Conservation (phyloP, 768 basidiomycete genomes). For the Panellus pusillus region DNA sequence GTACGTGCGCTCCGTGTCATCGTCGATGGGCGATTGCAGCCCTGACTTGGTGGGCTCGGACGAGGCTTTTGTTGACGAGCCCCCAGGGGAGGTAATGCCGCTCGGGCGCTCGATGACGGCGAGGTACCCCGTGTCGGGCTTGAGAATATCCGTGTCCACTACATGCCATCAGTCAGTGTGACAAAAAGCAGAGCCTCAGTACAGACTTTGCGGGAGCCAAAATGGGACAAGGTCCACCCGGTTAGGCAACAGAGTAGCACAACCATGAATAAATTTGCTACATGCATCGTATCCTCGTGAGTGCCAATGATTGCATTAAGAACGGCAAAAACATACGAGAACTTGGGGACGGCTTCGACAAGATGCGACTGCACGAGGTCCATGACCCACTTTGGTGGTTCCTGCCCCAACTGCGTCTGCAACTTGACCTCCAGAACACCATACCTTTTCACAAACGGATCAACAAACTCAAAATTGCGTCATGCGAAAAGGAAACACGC, state of each 20-base stretch:
- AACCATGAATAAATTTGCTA: conserved; percentile 96
- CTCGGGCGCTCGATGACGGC: conserved; percentile 74
- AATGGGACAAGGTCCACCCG: conserved; percentile 96
- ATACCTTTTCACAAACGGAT: conserved; percentile 45
- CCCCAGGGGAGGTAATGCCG: conserved; percentile 29
- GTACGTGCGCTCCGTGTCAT: conserved; percentile 45
- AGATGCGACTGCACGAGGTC: conserved; percentile 95
- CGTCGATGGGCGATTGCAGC: conserved; percentile 41
- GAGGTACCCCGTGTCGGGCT: conserved; percentile 81
- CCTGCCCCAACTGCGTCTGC: conserved; percentile 93
- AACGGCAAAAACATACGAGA: conserved; percentile 55
- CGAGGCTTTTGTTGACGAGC: conserved; percentile 45
- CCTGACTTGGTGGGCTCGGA: conserved; percentile 46
- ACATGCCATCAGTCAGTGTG: not conserved
- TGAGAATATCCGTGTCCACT: conserved; percentile 96
- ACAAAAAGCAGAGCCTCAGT: not conserved
- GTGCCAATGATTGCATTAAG: not conserved
- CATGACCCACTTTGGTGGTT: conserved; percentile 94
- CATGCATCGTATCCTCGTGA: conserved; percentile 1
- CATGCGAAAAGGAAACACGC: conserved; percentile 17
- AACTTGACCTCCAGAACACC: conserved; percentile 97
- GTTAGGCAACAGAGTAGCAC: conserved; percentile 87
- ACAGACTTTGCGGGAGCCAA: conserved; percentile 93
- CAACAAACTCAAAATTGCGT: not conserved
- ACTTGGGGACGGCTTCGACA: conserved; percentile 97